Evolutionary conservation across 2,329 filamentous ascomycete genomes (phyloP), one percentile per base, ranked within the genome.

Genomic region (Elsinoe perseae): DNA sequence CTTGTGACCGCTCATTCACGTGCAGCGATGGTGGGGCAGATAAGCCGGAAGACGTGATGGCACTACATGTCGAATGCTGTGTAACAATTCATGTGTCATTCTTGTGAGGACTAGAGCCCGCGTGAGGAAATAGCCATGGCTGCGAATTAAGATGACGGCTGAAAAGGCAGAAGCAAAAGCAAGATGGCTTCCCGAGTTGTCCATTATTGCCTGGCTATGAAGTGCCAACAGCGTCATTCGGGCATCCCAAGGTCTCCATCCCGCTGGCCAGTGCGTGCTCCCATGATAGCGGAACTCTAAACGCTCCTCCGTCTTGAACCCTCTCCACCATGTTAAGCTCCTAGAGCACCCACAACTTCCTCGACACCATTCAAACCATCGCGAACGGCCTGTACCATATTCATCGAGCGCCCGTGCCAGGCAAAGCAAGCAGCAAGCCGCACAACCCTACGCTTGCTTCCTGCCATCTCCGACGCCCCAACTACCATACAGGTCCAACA

Each of bases 251-350:
- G 14, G 20, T 21, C 40, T 44, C 40, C 40, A 23, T 50, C 44
- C 44, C n/a, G 20, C 43, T 46, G 44, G 44, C 44, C 44, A 50
- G 44, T 50, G 44, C 44, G 44, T 50, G 25, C 44, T 50, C 25
- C n/a, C 40, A 44, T 30, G 44, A 50, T 50, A 50, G 44, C 25
- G 25, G 44, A 32, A 32, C 44, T 50, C 25, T 50, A 21, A 50
- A 50, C 44, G 25, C 27, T 46, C 43, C 43, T 25, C 23, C 25
- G 25, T 28, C 43, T 50, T 50, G 44, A 50, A 30, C 25, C 27
- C 25, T 50, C 44, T 50, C 44, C 40, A 44, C 40, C 38, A 50
- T 50, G 44, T 50, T 30, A 28, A 50, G 44, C 25, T 50, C 44
- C 14, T 16, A 50, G 25, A 32, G 28, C 44, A 32, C 14, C 25